Evolutionary conservation across 805 yeast genomes (phyloP).

Genomic region (Maudiozyma turicensis): DNA sequence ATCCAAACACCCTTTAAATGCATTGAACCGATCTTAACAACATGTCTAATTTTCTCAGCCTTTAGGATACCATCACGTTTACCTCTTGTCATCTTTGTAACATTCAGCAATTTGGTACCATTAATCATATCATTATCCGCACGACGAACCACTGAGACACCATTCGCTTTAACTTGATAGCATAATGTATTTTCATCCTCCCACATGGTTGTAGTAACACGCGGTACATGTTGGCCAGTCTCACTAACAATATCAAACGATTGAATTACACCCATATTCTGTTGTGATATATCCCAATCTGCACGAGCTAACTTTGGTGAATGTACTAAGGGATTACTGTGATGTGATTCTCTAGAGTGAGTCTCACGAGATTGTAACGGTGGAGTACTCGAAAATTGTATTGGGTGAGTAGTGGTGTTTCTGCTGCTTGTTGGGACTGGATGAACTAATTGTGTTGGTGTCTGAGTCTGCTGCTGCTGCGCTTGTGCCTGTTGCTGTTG

Average conservation of each 20-base stretch:
- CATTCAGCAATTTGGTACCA: constrained; percentile 75
- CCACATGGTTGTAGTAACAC: constrained; percentile 83
- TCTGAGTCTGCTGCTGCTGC: background rate
- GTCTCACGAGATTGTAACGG: background rate
- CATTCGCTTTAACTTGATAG: constrained; percentile 77
- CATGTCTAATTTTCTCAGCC: constrained; percentile 67
- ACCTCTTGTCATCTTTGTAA: constrained; percentile 82
- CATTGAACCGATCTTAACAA: constrained; percentile 80
- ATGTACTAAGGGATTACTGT: background rate
- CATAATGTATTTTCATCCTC: constrained; percentile 80
- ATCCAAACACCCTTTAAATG: constrained; percentile 87
- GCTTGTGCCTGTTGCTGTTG: constrained; percentile 3
- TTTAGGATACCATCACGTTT: constrained; percentile 77
- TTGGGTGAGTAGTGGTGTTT: background rate
- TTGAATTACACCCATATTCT: constrained; percentile 4
- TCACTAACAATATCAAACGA: constrained; percentile 2
- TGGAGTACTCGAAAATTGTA: background rate
- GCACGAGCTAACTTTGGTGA: background rate
- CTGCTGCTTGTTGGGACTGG: constrained; percentile 1
- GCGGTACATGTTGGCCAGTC: constrained; percentile 24
- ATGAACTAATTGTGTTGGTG: background rate
- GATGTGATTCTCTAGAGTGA: background rate
- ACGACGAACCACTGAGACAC: constrained; percentile 70
- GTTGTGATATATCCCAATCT: constrained; percentile 3
- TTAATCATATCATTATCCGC: constrained; percentile 81